Evolutionary conservation across 2,329 filamentous ascomycete species (phyloP).

Genomic region (Colletotrichum navitas): DNA sequence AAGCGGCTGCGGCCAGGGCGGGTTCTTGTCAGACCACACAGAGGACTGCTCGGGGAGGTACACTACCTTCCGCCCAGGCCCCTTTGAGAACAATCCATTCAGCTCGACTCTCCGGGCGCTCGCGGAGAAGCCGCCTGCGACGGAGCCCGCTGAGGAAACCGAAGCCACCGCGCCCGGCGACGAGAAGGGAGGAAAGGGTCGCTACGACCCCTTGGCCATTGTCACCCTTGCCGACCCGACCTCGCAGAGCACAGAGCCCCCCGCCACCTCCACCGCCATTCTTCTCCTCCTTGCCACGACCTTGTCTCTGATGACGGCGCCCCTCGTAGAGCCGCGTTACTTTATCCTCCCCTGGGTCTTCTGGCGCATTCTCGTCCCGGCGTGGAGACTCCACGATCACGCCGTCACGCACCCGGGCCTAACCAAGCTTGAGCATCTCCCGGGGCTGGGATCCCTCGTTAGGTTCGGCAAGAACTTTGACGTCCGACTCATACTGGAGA

Average conservation of each 20-base stretch:
- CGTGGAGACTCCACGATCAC: constrained; percentile 50
- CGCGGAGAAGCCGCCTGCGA: constrained; percentile 16
- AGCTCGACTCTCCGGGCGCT: constrained; percentile 14
- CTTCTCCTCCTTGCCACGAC: constrained; percentile 76
- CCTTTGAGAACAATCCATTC: constrained; percentile 50
- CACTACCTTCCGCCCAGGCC: constrained; percentile 7
- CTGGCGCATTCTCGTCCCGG: constrained; percentile 85
- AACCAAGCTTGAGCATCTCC: constrained; percentile 7
- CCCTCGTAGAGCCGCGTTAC: constrained; percentile 94
- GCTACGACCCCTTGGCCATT: constrained; percentile 38
- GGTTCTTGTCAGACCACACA: constrained; percentile 13
- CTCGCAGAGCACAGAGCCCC: constrained; percentile 48
- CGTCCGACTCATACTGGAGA: constrained; percentile 70
- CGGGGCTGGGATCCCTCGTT: constrained; percentile 25
- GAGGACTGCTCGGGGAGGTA: constrained; percentile 29
- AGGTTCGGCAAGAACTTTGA: constrained; percentile 51
- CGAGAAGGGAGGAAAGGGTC: constrained; percentile 3
- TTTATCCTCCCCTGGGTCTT: constrained; percentile 96
- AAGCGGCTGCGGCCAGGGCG: constrained; percentile 54
- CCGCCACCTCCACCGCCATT: constrained; percentile 64
- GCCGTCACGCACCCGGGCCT: not conserved
- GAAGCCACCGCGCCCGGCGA: not conserved
- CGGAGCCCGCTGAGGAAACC: not conserved
- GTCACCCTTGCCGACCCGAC: constrained; percentile 45
- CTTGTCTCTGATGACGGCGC: constrained; percentile 86